Percentiles rank a stretch among this genome's conserved stretches.
These are phyloP conservation scores for Aspergillus texensis DNA, from an alignment of 2,329 filamentous ascomycete species.

Conservation along the genomic window DNA sequence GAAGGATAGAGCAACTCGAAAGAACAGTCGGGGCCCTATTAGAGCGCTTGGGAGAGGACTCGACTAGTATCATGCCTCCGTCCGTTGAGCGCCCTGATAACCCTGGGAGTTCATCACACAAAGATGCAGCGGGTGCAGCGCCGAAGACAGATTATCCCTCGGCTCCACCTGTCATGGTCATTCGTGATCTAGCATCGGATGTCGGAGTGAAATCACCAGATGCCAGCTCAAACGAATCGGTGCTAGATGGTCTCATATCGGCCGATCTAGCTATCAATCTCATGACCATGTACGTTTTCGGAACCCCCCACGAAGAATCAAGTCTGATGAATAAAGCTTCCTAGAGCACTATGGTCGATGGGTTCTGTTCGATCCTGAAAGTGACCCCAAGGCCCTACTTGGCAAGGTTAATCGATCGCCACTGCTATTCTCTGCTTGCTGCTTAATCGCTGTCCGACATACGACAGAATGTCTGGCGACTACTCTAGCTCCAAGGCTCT, in stretches of 20 bases:
- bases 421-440: conserved; percentile 43
- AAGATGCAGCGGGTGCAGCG: not conserved
- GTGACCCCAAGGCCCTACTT: conserved; percentile 31
- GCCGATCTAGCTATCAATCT: conserved; percentile 13
- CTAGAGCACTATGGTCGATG: conserved; percentile 48
- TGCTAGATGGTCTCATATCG: conserved; percentile 23
- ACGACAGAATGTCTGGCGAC: conserved; percentile 42
- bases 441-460: conserved; percentile 47
- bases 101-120: not conserved
- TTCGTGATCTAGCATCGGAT: conserved; percentile 11
- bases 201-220: conserved; percentile 7
- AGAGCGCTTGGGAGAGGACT: conserved; percentile 1
- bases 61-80: not conserved
- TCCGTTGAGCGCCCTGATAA: not conserved
- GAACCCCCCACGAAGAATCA: accelerated
- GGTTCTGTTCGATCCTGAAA: conserved; percentile 39
- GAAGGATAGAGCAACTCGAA: conserved; percentile 5
- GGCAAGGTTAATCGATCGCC: conserved; percentile 40
- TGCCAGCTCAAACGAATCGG: conserved; percentile 11
- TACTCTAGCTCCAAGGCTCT: conserved; percentile 41
- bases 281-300: not conserved
- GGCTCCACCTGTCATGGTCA: conserved; percentile 9
- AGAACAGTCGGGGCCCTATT: conserved; percentile 1
- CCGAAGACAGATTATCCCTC: not conserved
- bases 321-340: conserved; percentile 30